phyloP scores from a whole-genome alignment of 257 asterid species.

The Petunia axillaris region DNA sequence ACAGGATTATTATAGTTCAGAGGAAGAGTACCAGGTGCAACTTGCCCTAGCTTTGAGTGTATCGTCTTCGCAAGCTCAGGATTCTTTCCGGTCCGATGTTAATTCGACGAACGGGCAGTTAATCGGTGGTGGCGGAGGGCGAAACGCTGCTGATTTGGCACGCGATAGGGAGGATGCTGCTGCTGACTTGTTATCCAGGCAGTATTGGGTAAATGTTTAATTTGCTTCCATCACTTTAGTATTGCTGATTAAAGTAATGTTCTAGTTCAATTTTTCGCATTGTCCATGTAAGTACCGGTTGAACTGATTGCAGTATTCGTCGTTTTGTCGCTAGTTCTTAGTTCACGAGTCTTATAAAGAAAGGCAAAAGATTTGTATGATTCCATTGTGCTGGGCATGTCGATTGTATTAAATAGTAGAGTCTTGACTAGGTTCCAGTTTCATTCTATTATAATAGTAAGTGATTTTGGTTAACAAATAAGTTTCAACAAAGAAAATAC shows the following conservation, averaged over 20 bases:
- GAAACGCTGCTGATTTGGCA: conserved; percentile 26
- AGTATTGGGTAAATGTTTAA: conserved; percentile 76
- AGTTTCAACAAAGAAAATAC: no score
- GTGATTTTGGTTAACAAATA: no score
- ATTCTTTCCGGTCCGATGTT: conserved; percentile 42
- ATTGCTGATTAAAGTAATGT: background rate
- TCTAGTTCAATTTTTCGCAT: background rate
- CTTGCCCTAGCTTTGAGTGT: conserved; percentile 94
- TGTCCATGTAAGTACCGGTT: no score
- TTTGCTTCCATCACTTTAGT: background rate
- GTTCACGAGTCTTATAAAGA: no score
- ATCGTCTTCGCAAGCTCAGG: conserved; percentile 69
- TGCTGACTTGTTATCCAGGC: conserved; percentile 87
- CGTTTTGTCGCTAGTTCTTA: no score
- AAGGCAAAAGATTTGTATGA: no score
- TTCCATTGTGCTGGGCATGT: no score
- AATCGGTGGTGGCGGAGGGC: conserved; percentile 31
- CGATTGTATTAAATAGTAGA: no score
- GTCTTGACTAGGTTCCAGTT: no score
- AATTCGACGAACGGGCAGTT: conserved; percentile 43
- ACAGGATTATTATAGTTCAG: conserved; percentile 82
- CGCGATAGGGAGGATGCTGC: conserved; percentile 53
- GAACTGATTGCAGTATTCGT: no score
- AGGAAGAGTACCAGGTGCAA: conserved; percentile 95
- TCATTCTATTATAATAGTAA: no score